phyloP scores from a whole-genome alignment of 139 green algal species.

The Trebouxia sp. region DNA sequence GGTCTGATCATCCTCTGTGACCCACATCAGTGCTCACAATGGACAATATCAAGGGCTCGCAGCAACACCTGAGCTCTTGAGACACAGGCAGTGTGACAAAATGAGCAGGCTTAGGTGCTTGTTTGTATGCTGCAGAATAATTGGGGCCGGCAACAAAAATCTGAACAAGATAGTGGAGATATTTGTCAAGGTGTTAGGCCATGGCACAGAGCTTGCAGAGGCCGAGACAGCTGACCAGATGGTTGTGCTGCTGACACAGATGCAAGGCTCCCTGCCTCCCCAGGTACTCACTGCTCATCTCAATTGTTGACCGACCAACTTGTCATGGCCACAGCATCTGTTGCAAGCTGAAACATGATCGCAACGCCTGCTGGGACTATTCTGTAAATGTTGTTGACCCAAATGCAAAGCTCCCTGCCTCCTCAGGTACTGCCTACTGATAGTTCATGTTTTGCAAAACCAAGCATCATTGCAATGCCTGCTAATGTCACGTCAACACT shows the following conservation, averaged over 20 bases:
- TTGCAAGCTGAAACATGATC: background rate
- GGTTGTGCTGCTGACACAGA: conserved; percentile 54
- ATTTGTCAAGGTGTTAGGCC: conserved; percentile 48
- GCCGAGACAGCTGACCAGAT: conserved; percentile 38
- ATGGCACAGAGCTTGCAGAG: conserved; percentile 51
- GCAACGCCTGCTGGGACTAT: background rate
- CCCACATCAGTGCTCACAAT: no score
- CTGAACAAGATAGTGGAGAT: conserved; percentile 55
- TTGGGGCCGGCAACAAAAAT: conserved; percentile 60
- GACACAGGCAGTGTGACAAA: background rate
- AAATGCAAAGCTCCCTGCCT: no score
- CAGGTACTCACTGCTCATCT: conserved; percentile 27
- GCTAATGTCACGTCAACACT: no score
- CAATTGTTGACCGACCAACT: background rate
- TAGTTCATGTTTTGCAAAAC: no score
- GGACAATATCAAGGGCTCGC: no score
- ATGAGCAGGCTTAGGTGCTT: background rate
- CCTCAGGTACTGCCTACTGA: no score
- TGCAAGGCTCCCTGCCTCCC: conserved; percentile 37
- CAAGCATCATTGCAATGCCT: no score
- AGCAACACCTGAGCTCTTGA: background rate
- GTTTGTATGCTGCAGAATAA: conserved; percentile 31
- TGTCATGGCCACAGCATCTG: background rate
- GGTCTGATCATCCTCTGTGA: no score
- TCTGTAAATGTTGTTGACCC: background rate